A percentile compares a stretch with the other conserved stretches of the same genome.
These are phyloP conservation scores for Heterobasidion parviporum DNA, from an alignment of 1,284 basidiomycete genomes.

Conservation along the genomic window DNA sequence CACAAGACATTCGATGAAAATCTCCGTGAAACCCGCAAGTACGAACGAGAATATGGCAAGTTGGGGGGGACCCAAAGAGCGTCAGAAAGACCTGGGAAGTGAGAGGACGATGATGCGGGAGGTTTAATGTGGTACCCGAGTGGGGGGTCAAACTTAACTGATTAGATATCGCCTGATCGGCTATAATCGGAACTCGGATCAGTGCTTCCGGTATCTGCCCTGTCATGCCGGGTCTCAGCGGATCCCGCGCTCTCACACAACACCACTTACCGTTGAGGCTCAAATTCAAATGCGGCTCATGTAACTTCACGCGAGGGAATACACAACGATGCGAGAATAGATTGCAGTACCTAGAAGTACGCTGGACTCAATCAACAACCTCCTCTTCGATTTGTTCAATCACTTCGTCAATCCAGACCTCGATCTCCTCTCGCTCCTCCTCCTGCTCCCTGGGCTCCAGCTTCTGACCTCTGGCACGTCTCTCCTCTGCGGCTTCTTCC, in stretches of 20 bases:
- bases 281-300: background rate
- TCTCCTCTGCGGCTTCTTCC: constrained; percentile 46
- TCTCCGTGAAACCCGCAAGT: constrained; percentile 17
- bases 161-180: constrained; percentile 20
- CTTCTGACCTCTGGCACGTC: constrained; percentile 25
- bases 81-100: constrained; percentile 12
- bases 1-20: constrained; percentile 5
- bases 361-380: constrained; percentile 34
- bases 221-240: too few species aligned
- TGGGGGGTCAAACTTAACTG: constrained; percentile 14
- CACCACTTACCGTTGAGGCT: background rate
- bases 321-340: background rate
- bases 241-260: background rate
- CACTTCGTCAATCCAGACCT: constrained; percentile 87
- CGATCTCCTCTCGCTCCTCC: constrained; percentile 76
- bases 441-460: constrained; percentile 33
- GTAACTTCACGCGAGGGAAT: background rate
- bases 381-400: constrained; percentile 87
- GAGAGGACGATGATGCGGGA: constrained; percentile 7
- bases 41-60: constrained; percentile 1
- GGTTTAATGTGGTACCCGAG: constrained; percentile 6
- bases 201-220: background rate
- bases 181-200: constrained; percentile 4
- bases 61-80: constrained; percentile 9
- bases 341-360: background rate